Evolutionary conservation across 176 grass and related monocot species (phyloP), one percentile per base, ranked within the genome.

Genomic region (Avena sativa): DNA sequence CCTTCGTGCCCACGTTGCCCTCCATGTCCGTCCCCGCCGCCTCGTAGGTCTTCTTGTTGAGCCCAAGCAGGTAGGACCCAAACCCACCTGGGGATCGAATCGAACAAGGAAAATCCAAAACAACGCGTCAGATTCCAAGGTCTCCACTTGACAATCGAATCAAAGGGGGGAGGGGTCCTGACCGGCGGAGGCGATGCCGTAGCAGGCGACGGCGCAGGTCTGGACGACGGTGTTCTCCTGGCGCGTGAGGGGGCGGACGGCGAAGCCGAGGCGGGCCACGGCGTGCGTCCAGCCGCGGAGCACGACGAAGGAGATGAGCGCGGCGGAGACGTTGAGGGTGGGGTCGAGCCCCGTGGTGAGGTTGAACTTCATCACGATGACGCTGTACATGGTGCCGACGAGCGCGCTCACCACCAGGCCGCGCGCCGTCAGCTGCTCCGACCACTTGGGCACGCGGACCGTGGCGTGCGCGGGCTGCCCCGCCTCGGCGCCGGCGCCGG

Each of bases 211-310:
- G 71, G 89, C 93, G 75, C 96, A 98, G 75, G 96, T 98, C 82
- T 98, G 96, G 43, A 96, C 90, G 76, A 98, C 93, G 8, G 93
- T 98, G 86, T 96, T 96, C 92, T 98, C 96, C 87, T 98, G 96
- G 68, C 92, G 90, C 3, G 96, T 96, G 86, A 98, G 95, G 10
- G 96, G 93, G 12, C 79, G 74, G 43, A 83, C 1, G 15, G 82
- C 76, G 43, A 92, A 9, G 59, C 96, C 96, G 16, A 91, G 70
- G 76, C 88, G 90, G 68, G 60, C 28, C 68, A 92, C 89, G 64
- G 85, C 68, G 84, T 90, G 88, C 58, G 87, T 95, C 96, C 96
- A 98, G n/a, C 57, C 82, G 68, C 94, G 85, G 79, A 98, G 93
- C 63, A 98, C 2, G 86, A 96, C 92, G 89, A 94, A 98, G 78